Conservation (phyloP, 1,284 basidiomycete genomes). For the Leccinum proximum region DNA sequence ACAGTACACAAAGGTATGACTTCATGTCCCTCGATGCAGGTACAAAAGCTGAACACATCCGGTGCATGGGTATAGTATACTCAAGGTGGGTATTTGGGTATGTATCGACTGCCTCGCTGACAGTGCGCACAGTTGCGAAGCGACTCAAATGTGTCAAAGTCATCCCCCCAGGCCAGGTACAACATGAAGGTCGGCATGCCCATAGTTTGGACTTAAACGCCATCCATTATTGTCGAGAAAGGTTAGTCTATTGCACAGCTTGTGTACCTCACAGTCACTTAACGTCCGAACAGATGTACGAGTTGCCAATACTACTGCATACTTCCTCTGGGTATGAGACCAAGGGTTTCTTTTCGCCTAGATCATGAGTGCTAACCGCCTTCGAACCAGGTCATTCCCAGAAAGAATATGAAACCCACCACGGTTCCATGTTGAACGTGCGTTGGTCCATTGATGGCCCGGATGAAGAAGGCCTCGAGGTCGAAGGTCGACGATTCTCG, state of each 20-base stretch:
- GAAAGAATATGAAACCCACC: constrained; percentile 54
- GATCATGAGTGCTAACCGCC: not conserved
- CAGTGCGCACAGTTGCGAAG: constrained; percentile 36
- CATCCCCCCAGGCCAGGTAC: constrained; percentile 38
- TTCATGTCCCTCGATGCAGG: not conserved
- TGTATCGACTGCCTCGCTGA: not conserved
- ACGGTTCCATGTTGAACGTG: constrained; percentile 58
- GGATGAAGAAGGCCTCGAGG: constrained; percentile 42
- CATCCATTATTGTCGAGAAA: constrained; percentile 48
- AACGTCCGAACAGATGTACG: constrained; percentile 37
- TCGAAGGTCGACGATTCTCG: constrained; percentile 51
- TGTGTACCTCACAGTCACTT: not conserved
- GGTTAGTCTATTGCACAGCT: constrained; percentile 27
- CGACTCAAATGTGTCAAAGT: constrained; percentile 45
- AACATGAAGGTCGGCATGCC: constrained; percentile 43
- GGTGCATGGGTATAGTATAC: too few relatives aligned
- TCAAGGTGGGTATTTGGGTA: too few relatives aligned
- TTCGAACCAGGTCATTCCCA: constrained; percentile 47
- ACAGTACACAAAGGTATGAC: constrained; percentile 42
- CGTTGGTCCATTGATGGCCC: constrained; percentile 52
- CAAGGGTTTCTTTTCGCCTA: not conserved
- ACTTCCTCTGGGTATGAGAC: constrained; percentile 42
- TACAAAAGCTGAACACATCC: too few relatives aligned
- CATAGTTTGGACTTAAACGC: constrained; percentile 40
- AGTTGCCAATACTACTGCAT: constrained; percentile 58